These are phyloP conservation scores for Quercus robur DNA, from an alignment of 306 rosid species.

Conservation along the genomic window DNA sequence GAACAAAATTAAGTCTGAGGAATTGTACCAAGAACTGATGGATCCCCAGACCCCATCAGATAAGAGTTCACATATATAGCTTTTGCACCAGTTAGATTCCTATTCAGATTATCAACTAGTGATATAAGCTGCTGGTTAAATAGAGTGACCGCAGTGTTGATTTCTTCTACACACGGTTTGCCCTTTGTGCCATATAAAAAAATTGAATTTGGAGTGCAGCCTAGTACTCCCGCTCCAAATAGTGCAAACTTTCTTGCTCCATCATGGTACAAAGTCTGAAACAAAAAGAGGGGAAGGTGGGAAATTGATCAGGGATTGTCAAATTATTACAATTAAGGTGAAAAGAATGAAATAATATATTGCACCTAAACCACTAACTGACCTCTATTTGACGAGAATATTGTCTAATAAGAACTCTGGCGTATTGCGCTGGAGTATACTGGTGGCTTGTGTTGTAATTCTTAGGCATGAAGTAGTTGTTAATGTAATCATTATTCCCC, in stretches of 20 bases:
- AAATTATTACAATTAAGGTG: no score
- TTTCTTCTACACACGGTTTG: constrained; percentile 19
- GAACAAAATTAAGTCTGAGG: neutral
- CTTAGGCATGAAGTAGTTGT: no score
- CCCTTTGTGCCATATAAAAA: neutral
- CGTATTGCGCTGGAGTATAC: no score
- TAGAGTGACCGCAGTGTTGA: constrained; percentile 18
- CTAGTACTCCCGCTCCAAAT: constrained; percentile 36
- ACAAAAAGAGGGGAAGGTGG: neutral
- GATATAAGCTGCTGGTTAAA: constrained; percentile 30
- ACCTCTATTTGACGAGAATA: neutral
- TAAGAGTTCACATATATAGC: constrained; percentile 26
- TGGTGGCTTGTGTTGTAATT: no score
- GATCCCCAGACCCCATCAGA: neutral
- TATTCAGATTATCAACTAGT: constrained; percentile 22
- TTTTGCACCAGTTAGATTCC: neutral
- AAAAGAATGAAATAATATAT: no score
- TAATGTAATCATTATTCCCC: no score
- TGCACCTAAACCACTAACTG: no score
- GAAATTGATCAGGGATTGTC: no score
- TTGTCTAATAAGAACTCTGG: no score
- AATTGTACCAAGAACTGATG: constrained; percentile 1
- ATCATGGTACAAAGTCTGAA: constrained; percentile 17
- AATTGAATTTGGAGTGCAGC: constrained; percentile 34
- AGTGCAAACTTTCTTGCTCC: constrained; percentile 55